Percentiles rank a stretch among this genome's conserved stretches.
Evolutionary conservation across 495 filamentous ascomycete species (phyloP).

Genomic region (Aspergillus avenaceus): DNA sequence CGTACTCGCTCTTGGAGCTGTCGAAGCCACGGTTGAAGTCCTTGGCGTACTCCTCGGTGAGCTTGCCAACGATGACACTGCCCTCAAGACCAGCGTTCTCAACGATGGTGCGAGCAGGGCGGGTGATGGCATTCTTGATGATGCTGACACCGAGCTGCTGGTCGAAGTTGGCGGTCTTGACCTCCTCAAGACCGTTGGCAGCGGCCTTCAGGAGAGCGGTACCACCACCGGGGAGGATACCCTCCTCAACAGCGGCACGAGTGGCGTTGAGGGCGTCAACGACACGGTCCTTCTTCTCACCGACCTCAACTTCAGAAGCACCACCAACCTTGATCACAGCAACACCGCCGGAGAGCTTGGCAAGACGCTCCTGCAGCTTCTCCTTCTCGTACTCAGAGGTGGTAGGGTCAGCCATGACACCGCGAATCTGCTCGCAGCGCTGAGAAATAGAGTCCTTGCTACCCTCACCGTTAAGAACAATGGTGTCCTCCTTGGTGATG

Average conservation of each 20-base stretch:
- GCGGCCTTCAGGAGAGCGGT: conserved; percentile 97
- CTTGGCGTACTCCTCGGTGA: conserved; percentile 83
- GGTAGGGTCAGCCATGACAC: conserved; percentile 85
- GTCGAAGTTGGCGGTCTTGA: conserved; percentile 94
- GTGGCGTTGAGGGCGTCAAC: conserved; percentile 98
- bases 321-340: conserved; percentile 99
- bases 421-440: conserved; percentile 98
- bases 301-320: conserved; percentile 94
- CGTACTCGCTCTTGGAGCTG: conserved; percentile 92
- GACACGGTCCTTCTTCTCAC: conserved; percentile 99
- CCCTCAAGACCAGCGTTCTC: conserved; percentile 98
- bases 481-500: conserved; percentile 99
- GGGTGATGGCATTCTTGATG: conserved; percentile 94
- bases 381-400: conserved; percentile 99
- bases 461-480: conserved; percentile 96
- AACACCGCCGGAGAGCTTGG: conserved; percentile 98
- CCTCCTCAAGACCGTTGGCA: conserved; percentile 72
- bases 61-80: conserved; percentile 94
- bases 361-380: conserved; percentile 99
- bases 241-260: conserved; percentile 96
- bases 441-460: conserved; percentile 91
- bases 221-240: conserved; percentile 96
- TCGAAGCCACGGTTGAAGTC: conserved; percentile 99
- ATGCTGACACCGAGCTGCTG: conserved; percentile 98
- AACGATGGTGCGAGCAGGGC: conserved; percentile 87